Conservation (phyloP, 345 rosid genomes). For the Populus tremula region DNA sequence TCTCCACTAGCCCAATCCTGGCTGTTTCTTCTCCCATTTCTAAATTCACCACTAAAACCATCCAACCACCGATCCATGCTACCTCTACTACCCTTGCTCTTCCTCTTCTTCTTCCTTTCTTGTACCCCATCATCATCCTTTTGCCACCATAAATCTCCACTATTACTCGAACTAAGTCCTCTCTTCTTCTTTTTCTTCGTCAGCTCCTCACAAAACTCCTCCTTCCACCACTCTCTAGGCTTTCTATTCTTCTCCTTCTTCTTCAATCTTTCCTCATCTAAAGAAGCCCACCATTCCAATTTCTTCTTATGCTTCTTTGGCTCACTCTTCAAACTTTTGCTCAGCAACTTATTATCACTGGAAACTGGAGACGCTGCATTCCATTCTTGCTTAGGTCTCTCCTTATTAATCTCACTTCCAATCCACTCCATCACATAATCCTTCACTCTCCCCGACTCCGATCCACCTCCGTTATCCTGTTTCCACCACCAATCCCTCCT, state of each 20-base stretch:
- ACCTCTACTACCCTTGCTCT: slow-evolving; percentile 43
- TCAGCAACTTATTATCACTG: slow-evolving; percentile 24
- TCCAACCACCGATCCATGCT: slow-evolving; percentile 59
- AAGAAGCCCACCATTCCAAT: slow-evolving; percentile 33
- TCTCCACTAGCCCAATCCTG: slow-evolving; percentile 67
- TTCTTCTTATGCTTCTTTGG: slow-evolving; percentile 30
- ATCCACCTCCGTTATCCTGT: slow-evolving; percentile 48
- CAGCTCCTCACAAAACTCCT: slow-evolving; percentile 75
- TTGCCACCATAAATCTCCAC: slow-evolving; percentile 66
- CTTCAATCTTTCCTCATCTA: slow-evolving; percentile 27
- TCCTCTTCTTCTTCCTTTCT: slow-evolving; percentile 47
- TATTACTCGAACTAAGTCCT: slow-evolving; percentile 34
- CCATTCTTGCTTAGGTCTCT: slow-evolving; percentile 53
- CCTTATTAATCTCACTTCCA: slow-evolving; percentile 72
- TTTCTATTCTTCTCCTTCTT: slow-evolving; percentile 53
- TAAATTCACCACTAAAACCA: slow-evolving; percentile 55
- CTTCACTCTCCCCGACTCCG: slow-evolving; percentile 64
- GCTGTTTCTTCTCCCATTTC: slow-evolving; percentile 40
- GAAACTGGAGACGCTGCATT: slow-evolving; percentile 32
- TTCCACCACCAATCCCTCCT: slow-evolving; percentile 31
- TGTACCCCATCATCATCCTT: slow-evolving; percentile 45
- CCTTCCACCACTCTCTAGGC: slow-evolving; percentile 89
- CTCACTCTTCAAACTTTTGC: slow-evolving; percentile 26
- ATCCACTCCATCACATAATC: slow-evolving; percentile 86
- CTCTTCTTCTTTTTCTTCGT: slow-evolving; percentile 58